Evolutionary conservation across 176 grass and related monocot species (phyloP), one percentile per base, ranked within the genome.

Genomic region (Eleusine coracana): DNA sequence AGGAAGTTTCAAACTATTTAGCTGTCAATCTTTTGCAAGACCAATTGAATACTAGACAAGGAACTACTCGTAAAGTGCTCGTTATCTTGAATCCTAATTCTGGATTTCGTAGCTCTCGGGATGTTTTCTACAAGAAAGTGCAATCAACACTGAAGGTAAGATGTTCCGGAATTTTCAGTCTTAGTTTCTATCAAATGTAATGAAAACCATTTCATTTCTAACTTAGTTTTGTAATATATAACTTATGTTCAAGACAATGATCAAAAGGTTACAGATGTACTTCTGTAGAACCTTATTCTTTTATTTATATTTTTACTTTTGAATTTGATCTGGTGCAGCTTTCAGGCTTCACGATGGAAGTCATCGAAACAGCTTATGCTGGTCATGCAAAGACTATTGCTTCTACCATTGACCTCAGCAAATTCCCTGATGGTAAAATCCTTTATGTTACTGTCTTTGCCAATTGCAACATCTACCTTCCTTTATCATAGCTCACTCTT

Each of bases 11-110:
- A 27, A 77, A 81, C 67, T 84, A 88, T 70, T 60, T 89, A 70
- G 52, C 88, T 74, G 52, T 70, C 39, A 85, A 88, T 85, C 70
- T 84, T 74, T 82, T 83, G 59, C 86, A 89, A 80, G 90, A 83
- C 52, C 75, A 91, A 71, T 70, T 86, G 78, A 80, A 86, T 75
- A 73, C 75, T 38, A 98, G 66, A 81, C 75, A 83, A 50, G 80
- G 31, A 84, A 70, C 64, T 83, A 75, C 55, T 27, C 90, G 62
- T 70, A 95, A 92, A 78, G 86, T 95, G 7, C 85, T 98, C 82
- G 92, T 95, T 71, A 89, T 98, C 68, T 79, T 98, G 82, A 98
- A 98, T 77, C 96, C 96, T 85, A 85, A 87, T 86, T 98, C 96
- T 73, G 96, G 96, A 81, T 88, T 90, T 72, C 92, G 96, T 50